Conservation (phyloP, 805 yeast species). For the Candida sithepensis region DNA sequence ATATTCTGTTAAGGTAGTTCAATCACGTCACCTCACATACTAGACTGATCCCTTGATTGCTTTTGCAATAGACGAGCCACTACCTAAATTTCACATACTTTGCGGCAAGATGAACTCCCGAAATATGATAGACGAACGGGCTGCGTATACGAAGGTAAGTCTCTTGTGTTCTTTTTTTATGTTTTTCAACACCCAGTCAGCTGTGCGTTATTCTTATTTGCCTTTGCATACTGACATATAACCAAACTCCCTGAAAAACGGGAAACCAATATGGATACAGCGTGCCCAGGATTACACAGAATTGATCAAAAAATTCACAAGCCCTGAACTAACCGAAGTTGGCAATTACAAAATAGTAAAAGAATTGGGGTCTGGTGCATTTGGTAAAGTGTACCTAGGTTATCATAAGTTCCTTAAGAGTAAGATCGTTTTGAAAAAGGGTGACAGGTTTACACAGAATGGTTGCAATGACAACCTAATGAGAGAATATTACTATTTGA, state of each 20-base stretch:
- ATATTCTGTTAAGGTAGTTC: too few relatives aligned
- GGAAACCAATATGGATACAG: too few relatives aligned
- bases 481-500: constrained; percentile 84
- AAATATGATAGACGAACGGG: constrained; percentile 28
- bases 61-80: too few relatives aligned
- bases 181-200: too few relatives aligned
- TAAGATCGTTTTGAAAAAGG: constrained; percentile 83
- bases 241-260: too few relatives aligned
- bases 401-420: constrained; percentile 67
- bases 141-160: constrained; percentile 27
- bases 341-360: constrained; percentile 76
- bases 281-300: constrained; percentile 34
- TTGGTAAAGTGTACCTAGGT: constrained; percentile 89
- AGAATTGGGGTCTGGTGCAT: constrained; percentile 87
- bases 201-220: too few relatives aligned
- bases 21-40: too few relatives aligned
- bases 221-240: not conserved
- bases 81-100: too few relatives aligned
- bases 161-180: too few relatives aligned
- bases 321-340: constrained; percentile 52
- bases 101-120: constrained; percentile 21
- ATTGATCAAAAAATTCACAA: constrained; percentile 33
- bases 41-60: too few relatives aligned
- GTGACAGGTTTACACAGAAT: constrained; percentile 40
- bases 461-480: constrained; percentile 77